phyloP scores from a whole-genome alignment of 1,139 yeast species.

The Zygoascus meyerae region DNA sequence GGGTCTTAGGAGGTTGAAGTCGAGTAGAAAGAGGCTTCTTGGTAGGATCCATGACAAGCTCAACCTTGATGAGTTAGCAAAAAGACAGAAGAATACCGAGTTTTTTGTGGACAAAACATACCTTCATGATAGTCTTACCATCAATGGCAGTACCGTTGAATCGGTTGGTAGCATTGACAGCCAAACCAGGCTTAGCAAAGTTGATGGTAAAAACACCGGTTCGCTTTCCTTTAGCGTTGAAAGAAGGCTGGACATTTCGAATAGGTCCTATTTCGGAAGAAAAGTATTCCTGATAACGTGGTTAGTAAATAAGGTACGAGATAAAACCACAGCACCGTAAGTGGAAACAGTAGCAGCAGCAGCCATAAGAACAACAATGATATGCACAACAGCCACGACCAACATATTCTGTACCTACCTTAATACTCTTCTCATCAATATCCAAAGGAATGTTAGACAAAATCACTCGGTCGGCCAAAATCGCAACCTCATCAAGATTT shows the following conservation, averaged over 20 bases:
- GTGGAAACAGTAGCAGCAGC: background rate
- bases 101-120: constrained; percentile 60
- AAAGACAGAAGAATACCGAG: constrained; percentile 49
- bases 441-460: constrained; percentile 36
- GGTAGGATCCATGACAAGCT: constrained; percentile 80
- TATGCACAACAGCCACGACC: background rate
- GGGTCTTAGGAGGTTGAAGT: constrained; percentile 39
- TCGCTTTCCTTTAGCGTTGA: constrained; percentile 84
- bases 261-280: constrained; percentile 85
- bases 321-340: background rate
- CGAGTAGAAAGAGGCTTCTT: constrained; percentile 70
- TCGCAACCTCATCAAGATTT: constrained; percentile 23
- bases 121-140: constrained; percentile 56
- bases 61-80: constrained; percentile 40
- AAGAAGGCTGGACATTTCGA: constrained; percentile 60
- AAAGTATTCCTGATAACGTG: constrained; percentile 68
- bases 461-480: constrained; percentile 31
- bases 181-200: constrained; percentile 63
- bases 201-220: constrained; percentile 87
- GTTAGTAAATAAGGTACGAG: constrained; percentile 12
- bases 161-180: constrained; percentile 69
- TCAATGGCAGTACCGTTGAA: constrained; percentile 94
- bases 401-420: constrained; percentile 26
- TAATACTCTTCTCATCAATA: constrained; percentile 32
- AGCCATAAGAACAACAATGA: background rate